A percentile compares a stretch with the other conserved stretches of the same genome.
Evolutionary conservation across 306 rosid genomes (phyloP).

Genomic region (Malus sylvestris): DNA sequence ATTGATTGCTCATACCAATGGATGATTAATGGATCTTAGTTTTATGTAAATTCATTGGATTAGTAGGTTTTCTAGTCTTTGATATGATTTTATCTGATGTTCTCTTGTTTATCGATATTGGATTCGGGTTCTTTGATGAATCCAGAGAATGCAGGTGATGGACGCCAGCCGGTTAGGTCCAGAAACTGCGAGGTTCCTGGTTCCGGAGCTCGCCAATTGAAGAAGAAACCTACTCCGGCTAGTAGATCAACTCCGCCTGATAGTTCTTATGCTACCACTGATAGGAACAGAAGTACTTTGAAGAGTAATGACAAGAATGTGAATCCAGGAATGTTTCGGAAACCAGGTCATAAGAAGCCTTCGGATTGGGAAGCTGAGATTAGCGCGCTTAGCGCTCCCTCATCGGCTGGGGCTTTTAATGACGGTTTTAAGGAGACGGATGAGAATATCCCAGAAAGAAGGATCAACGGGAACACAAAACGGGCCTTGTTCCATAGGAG

Average conservation of each 20-base stretch:
- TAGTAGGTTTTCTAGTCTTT: neutral
- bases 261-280: constrained; percentile 50
- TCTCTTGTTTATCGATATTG: neutral
- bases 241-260: constrained; percentile 49
- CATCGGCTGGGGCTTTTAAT: constrained; percentile 18
- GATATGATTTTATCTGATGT: neutral
- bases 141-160: constrained; percentile 60
- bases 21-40: neutral
- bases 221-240: constrained; percentile 35
- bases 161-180: constrained; percentile 40
- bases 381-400: constrained; percentile 27
- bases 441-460: constrained; percentile 36
- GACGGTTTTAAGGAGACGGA: constrained; percentile 37
- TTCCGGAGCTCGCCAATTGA: constrained; percentile 36
- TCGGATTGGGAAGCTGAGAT: constrained; percentile 52
- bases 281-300: constrained; percentile 39
- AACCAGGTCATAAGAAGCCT: constrained; percentile 34
- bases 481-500: constrained; percentile 43
- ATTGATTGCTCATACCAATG: neutral
- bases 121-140: constrained; percentile 11
- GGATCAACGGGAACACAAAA: constrained; percentile 39
- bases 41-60: neutral
- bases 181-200: constrained; percentile 40
- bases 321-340: constrained; percentile 34
- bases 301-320: constrained; percentile 35